A percentile compares a stretch with the other conserved stretches of the same genome.
Evolutionary conservation across 257 asterid species (phyloP).

Genomic region (Solanum appendiculatum): DNA sequence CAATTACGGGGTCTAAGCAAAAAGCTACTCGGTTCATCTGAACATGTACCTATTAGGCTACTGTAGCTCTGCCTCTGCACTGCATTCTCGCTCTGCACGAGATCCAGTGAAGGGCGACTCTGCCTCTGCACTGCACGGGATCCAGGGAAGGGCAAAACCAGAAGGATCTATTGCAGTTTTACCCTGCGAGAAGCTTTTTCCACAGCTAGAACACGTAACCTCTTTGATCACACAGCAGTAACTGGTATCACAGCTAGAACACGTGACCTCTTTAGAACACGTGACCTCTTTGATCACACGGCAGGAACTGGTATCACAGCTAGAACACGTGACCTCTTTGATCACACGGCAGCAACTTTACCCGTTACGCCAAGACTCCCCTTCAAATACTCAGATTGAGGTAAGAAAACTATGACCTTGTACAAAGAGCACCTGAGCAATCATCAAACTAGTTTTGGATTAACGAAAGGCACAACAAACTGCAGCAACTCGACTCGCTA

Average conservation of each 20-base stretch:
- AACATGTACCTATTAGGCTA: not conserved
- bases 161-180: not conserved
- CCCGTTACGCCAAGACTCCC: not conserved
- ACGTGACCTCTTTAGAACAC: not conserved
- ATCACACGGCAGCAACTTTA: not conserved
- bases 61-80: too few species aligned
- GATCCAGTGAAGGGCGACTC: too few species aligned
- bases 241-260: too few species aligned
- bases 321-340: not conserved
- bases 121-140: too few species aligned
- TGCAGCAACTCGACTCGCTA: not conserved
- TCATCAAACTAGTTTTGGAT: not conserved
- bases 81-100: too few species aligned
- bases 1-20: not conserved
- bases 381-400: not conserved
- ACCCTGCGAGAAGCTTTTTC: not conserved
- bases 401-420: not conserved
- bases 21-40: not conserved
- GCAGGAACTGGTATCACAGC: not conserved
- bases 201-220: not conserved
- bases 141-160: not conserved
- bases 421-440: not conserved
- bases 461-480: not conserved
- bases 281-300: not conserved
- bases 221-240: not conserved